A percentile compares a stretch with the other conserved stretches of the same genome.
These are phyloP conservation scores for Malus asiatica DNA, from an alignment of 306 rosid genomes.

Conservation along the genomic window DNA sequence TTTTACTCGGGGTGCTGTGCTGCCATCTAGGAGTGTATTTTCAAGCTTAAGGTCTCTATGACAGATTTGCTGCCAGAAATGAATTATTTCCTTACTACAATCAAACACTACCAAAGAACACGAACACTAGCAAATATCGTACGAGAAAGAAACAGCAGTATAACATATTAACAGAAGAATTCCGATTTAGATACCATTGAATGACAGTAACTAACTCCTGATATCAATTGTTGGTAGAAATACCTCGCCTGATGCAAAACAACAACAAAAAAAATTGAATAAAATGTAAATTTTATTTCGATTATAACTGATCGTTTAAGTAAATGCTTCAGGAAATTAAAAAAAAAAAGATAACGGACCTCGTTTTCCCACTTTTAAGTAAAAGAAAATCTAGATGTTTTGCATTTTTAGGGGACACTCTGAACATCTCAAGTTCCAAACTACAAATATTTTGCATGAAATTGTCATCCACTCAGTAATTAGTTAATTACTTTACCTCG, in stretches of 20 bases:
- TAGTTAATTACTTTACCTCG: slow-evolving; percentile 41
- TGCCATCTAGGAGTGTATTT: slow-evolving; percentile 74
- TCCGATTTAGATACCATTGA: slow-evolving; percentile 50
- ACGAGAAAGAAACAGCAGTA: background rate
- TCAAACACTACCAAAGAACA: too few species aligned
- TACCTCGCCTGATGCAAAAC: slow-evolving; percentile 60
- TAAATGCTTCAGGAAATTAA: background rate
- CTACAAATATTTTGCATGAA: background rate
- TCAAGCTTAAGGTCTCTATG: slow-evolving; percentile 93
- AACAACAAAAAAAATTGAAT: background rate
- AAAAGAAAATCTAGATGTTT: background rate
- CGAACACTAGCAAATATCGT: background rate
- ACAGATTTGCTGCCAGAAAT: slow-evolving; percentile 62
- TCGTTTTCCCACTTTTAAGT: background rate
- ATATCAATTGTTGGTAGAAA: slow-evolving; percentile 84
- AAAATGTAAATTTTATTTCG: background rate
- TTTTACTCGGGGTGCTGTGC: slow-evolving; percentile 64
- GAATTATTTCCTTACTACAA: slow-evolving; percentile 7
- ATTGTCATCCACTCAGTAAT: background rate
- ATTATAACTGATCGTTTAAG: background rate
- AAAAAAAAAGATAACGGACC: background rate
- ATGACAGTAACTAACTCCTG: slow-evolving; percentile 87
- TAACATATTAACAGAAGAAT: background rate
- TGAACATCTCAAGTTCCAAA: background rate
- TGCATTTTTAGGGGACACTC: background rate